Base-by-base conservation (phyloP, 2,329 filamentous ascomycete genomes). In the Rhynchosporium graminicola region DNA sequence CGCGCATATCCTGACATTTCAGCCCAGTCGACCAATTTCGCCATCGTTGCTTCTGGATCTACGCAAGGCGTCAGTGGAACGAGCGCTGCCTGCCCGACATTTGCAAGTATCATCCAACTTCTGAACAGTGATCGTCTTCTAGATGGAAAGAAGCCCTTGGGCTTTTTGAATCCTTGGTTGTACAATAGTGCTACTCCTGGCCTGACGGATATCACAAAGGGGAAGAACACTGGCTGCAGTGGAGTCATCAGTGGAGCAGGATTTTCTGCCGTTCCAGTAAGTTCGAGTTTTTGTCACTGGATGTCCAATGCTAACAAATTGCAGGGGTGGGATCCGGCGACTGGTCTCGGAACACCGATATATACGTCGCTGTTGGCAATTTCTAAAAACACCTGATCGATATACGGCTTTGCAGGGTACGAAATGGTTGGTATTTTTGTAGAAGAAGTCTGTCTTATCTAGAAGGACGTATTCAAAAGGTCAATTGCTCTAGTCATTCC, bases 111-210 rank as follows among this genome's bases (percentile, higher is more conserved):
- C 58, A 78, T 90, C 46, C 77, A 83, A 4, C 77, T 90, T 3
- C 75, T 89, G 54, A 90, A 89, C 68, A 85, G 87, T 65, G 84
- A 83, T 0, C 76, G 85, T 13, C 72, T 88, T 13, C 76, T 80
- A 0, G 76, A 76, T 26, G 83, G 83, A 2, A 80, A 82, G 71
- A 67, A 71, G 7, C 70, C 75, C 0, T 69, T 80, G 3, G 78
- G 78, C 2, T 79, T 79, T 69, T 68, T 80, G 67, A 80, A 80
- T 66, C 78, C 78, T 6, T 78, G 76, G 77, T 58, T 80, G 43
- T 80, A 79, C 65, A 67, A 68, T 20, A 70, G 63, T 50, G 74
- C 69, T 15, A 71, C 68, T 29, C 71, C 71, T 31, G 82, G 76
- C 0, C 69, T 80, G 40, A 78, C 74, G 7, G 78, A 80, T 69